Evolutionary conservation across 805 yeast species (phyloP).

Genomic region (Ogataea zsoltii): DNA sequence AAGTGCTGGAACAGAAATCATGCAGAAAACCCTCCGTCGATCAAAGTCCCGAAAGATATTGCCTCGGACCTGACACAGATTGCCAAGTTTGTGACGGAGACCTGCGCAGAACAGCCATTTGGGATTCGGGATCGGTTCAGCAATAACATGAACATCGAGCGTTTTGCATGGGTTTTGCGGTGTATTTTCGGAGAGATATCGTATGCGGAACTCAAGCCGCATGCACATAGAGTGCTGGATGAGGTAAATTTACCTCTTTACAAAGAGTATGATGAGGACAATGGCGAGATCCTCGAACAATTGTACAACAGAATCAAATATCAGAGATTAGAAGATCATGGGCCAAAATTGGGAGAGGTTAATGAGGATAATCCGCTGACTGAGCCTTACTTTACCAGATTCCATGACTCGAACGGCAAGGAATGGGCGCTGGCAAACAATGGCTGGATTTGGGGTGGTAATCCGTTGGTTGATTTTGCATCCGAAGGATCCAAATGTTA

Average conservation of each 20-base stretch:
- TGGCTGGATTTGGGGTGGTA: slow-evolving; percentile 99
- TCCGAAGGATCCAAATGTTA: slow-evolving; percentile 77
- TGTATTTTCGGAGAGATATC: slow-evolving; percentile 34
- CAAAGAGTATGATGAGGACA: slow-evolving; percentile 72
- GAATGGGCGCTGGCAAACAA: slow-evolving; percentile 83
- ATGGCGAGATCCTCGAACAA: slow-evolving; percentile 63
- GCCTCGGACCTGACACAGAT: slow-evolving; percentile 47
- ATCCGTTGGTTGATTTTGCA: slow-evolving; percentile 93
- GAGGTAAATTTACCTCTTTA: slow-evolving; percentile 77
- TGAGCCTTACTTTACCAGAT: slow-evolving; percentile 86
- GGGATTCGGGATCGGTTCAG: slow-evolving; percentile 50
- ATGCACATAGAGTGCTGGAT: slow-evolving; percentile 61
- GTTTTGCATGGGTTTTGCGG: slow-evolving; percentile 55
- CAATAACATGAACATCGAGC: slow-evolving; percentile 51
- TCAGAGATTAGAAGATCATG: slow-evolving; percentile 73
- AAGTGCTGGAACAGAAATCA: slow-evolving; percentile 34
- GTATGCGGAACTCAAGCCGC: slow-evolving; percentile 35
- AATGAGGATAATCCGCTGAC: slow-evolving; percentile 60
- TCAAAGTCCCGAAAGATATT: slow-evolving; percentile 46
- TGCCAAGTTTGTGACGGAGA: slow-evolving; percentile 47
- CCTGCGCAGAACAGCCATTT: slow-evolving; percentile 43
- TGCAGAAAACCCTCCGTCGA: slow-evolving; percentile 14
- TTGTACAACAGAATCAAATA: slow-evolving; percentile 75
- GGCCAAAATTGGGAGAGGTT: slow-evolving; percentile 76
- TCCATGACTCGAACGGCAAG: slow-evolving; percentile 53